These are phyloP conservation scores for Oryza longistaminata DNA, from an alignment of 176 grass and related monocot genomes.

Conservation along the genomic window DNA sequence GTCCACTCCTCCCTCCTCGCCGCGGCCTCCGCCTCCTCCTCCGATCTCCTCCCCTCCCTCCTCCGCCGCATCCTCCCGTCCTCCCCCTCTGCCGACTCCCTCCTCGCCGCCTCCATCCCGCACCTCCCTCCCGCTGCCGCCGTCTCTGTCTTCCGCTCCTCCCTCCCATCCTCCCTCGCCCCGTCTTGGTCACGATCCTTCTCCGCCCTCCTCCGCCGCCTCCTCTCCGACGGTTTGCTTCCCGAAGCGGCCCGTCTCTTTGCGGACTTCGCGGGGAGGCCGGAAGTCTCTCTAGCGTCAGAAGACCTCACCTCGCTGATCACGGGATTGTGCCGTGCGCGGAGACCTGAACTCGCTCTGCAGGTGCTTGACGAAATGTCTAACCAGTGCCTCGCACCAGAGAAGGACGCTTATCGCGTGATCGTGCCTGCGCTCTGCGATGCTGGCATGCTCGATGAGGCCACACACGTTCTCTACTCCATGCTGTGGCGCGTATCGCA, in stretches of 20 bases:
- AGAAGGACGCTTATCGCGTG: constrained; percentile 51
- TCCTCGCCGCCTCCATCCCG: constrained; percentile 55
- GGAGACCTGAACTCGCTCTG: constrained; percentile 55
- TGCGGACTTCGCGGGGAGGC: constrained; percentile 33
- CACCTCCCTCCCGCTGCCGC: constrained; percentile 33
- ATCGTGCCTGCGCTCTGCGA: constrained; percentile 66
- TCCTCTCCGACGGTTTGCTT: constrained; percentile 40
- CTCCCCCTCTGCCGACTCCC: constrained; percentile 49
- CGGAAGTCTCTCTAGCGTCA: constrained; percentile 44
- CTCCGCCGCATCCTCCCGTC: constrained; percentile 49
- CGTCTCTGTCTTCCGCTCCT: constrained; percentile 45
- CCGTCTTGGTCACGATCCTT: constrained; percentile 76
- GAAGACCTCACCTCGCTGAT: constrained; percentile 62
- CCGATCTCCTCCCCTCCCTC: constrained; percentile 42
- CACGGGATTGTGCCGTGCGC: constrained; percentile 15
- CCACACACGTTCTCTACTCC: constrained; percentile 72
- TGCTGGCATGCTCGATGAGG: constrained; percentile 68
- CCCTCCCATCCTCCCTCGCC: constrained; percentile 50
- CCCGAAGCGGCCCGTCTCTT: constrained; percentile 44
- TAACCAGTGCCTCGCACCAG: constrained; percentile 51
- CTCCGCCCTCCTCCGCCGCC: constrained; percentile 60
- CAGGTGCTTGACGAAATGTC: constrained; percentile 63
- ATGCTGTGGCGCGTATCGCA: constrained; percentile 71
- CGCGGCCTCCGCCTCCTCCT: constrained; percentile 33
- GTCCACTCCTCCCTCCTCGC: constrained; percentile 49